These are phyloP conservation scores for Salvia miltiorrhiza DNA, from an alignment of 257 asterid genomes.

Conservation along the genomic window DNA sequence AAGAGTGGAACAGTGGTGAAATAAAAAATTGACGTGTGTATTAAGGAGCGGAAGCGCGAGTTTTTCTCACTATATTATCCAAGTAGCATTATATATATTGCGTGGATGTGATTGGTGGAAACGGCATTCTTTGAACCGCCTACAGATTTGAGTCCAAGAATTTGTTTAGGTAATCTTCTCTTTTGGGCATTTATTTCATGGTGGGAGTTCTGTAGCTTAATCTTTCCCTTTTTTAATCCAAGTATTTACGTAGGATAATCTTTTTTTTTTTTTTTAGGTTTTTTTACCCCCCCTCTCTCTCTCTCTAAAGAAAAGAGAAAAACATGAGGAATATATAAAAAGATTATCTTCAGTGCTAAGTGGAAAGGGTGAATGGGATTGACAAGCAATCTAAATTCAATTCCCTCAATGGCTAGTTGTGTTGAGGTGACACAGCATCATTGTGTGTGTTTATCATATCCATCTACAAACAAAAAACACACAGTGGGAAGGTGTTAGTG, in stretches of 20 bases:
- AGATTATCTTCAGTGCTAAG: constrained; percentile 47
- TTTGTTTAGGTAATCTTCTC: constrained; percentile 19
- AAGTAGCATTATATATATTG: neutral
- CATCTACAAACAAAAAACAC: constrained; percentile 1
- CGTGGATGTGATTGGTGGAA: constrained; percentile 30
- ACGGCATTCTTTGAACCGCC: constrained; percentile 42
- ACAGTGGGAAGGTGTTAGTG: constrained; percentile 22
- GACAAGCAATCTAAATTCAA: constrained; percentile 42
- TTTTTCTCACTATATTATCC: constrained; percentile 17
- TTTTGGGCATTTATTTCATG: neutral
- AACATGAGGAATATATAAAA: constrained; percentile 34
- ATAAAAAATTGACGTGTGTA: constrained; percentile 27
- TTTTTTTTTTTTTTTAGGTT: constrained; percentile 36
- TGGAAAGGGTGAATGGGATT: constrained; percentile 47
- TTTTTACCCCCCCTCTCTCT: constrained; percentile 11
- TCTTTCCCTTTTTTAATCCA: constrained; percentile 20
- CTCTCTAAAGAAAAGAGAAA: neutral
- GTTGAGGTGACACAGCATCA: constrained; percentile 47
- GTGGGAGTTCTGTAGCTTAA: constrained; percentile 25
- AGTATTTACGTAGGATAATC: constrained; percentile 35
- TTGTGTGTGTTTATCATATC: constrained; percentile 3
- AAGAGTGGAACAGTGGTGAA: constrained; percentile 2
- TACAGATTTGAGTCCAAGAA: constrained; percentile 36
- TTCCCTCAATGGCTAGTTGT: constrained; percentile 33
- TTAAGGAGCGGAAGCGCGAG: neutral